Evolutionary conservation across 2,329 filamentous ascomycete species (phyloP), one percentile per base, ranked within the genome.

Genomic region (Pseudocercospora fuligena): DNA sequence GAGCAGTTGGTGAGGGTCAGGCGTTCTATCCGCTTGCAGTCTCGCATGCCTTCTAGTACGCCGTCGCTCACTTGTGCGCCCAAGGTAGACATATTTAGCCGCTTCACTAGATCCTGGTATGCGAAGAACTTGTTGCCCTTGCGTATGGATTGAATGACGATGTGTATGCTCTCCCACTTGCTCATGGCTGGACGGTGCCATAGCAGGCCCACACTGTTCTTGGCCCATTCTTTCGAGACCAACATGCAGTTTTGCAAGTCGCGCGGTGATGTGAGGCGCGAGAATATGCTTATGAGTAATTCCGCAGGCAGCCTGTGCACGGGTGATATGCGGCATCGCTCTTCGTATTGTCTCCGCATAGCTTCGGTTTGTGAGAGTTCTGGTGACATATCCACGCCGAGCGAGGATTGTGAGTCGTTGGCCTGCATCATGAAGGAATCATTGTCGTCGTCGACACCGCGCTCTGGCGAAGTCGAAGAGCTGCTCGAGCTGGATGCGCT

Each of bases 111-210:
- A 70, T 94, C 90, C 71, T 90, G 88, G 79, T 99, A 99, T 72
- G 89, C 87, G 78, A 97, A 99, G 80, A 92, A 94, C 72, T 92
- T 90, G n/a, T 89, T 82, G 36, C 87, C 82, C 29, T 89, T 85
- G 54, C 88, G 86, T 40, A 97, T 87, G 1, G 94, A 94, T 65
- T 86, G 85, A 76, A 93, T 94, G 72, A 99, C 95, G 71, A 84
- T 90, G 74, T 89, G 84, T 74, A 97, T 88, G 76, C 93, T 93
- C 12, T 85, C 81, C 91, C 93, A 97, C 73, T 89, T 92, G 74
- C 91, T 93, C 82, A 95, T 98, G 29, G 92, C 89, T 1, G 95
- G 95, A 46, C 95, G 88, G 79, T 97, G 94, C 95, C 95, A 99
- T 23, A 99, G 85, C 71, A 97, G 86, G 70, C 95, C 94, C 72